These are phyloP conservation scores for Neurospora tetrasperma DNA, from an alignment of 495 filamentous ascomycete genomes.

Conservation along the genomic window DNA sequence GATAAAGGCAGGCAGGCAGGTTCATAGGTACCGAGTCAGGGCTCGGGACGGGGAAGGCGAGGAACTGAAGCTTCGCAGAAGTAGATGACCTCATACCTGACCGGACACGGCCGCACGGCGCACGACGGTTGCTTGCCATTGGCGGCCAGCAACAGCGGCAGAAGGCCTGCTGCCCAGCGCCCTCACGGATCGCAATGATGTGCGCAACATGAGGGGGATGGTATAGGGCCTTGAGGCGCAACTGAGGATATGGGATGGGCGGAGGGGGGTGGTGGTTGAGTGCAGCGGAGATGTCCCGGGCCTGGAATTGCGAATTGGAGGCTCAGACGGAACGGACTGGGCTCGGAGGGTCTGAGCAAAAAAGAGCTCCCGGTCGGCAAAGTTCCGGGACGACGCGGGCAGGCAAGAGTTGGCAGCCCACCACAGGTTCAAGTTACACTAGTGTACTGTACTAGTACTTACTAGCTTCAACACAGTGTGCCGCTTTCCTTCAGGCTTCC, in stretches of 20 bases:
- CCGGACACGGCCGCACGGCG: slow-evolving; percentile 18
- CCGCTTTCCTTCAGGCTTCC: background rate
- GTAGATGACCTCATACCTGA: slow-evolving; percentile 23
- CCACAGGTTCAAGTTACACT: too few species aligned
- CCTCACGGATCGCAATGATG: slow-evolving; percentile 50
- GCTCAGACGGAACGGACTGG: background rate
- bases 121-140: slow-evolving; percentile 43
- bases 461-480: background rate
- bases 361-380: slow-evolving; percentile 29
- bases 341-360: slow-evolving; percentile 17
- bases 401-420: slow-evolving; percentile 5
- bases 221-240: slow-evolving; percentile 33
- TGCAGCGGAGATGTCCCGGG: slow-evolving; percentile 23
- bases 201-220: slow-evolving; percentile 57
- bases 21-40: background rate
- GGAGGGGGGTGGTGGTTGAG: slow-evolving; percentile 22
- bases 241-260: slow-evolving; percentile 13
- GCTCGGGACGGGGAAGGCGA: background rate
- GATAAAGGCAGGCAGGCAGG: background rate
- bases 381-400: slow-evolving; percentile 18
- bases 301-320: slow-evolving; percentile 19
- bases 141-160: slow-evolving; percentile 35
- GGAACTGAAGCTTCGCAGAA: background rate
- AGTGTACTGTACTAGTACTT: too few species aligned
- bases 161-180: slow-evolving; percentile 40